Evolutionary conservation across 768 basidiomycete species (phyloP), one percentile per base, ranked within the genome.

Genomic region (Russula brevipes): DNA sequence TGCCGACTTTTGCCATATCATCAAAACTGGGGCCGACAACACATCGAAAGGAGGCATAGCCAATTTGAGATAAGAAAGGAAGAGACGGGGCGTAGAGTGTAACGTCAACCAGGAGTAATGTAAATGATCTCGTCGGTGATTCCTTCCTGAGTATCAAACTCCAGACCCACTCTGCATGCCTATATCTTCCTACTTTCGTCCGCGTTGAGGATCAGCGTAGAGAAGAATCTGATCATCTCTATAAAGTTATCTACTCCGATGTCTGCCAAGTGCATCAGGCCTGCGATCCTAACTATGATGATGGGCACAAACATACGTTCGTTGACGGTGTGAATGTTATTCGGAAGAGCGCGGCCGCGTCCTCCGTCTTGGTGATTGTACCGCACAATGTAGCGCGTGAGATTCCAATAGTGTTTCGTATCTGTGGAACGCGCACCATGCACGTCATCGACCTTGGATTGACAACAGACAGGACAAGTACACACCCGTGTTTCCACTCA

Each of bases 161-260:
- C 12, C 4, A 10, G 4, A 14, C 14, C 4, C 12, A 9, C 11
- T 42, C 38, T 33, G 38, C 10, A 4, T 36, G 5, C 9, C 46
- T 36, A 63, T 7, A 63, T 52, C 6, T 35, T 41, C 44, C 50
- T 63, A 2, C 61, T 63, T 57, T 89, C 87, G 60, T 90, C 88
- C 1, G 77, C 79, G 66, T 89, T 91, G 46, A 91, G 75, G 19
- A 90, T 82, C 41, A 89, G 75, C 3, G 79, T 79, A 1, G 80
- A 76, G 70, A 83, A 88, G 74, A 89, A 91, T 31, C 82, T 76
- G 50, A 89, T 83, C 58, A 84, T 80, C 70, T 88, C 86, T 50
- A 88, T 71, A 63, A 87, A 82, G 5, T 75, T 73, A 61, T 82
- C 80, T 1, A 77, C 78, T 10, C 74, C 67, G 19, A 85, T 73